A percentile compares a stretch with the other conserved stretches of the same genome.
Conservation (phyloP, 1,284 basidiomycete genomes). For the Trichosporon asahii region DNA sequence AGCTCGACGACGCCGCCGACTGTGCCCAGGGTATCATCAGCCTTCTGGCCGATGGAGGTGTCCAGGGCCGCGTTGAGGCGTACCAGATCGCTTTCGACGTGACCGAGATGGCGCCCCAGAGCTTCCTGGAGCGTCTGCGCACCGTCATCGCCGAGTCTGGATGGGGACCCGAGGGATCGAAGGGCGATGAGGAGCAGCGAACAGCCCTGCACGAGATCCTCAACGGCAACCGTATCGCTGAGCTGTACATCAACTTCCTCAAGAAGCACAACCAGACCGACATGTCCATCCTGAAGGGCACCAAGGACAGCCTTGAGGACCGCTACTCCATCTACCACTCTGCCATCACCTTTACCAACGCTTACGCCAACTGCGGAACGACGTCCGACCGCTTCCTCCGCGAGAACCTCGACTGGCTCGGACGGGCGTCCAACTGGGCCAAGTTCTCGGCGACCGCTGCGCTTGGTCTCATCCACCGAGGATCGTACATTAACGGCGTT, state of each 20-base stretch:
- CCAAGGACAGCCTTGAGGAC: conserved; percentile 84
- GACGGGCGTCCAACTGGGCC: conserved; percentile 89
- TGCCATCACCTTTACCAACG: conserved; percentile 89
- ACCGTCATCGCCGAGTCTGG: conserved; percentile 36
- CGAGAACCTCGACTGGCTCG: conserved; percentile 93
- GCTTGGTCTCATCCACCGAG: conserved; percentile 93
- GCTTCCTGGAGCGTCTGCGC: conserved; percentile 72
- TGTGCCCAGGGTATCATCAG: conserved; percentile 40
- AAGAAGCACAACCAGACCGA: conserved; percentile 90
- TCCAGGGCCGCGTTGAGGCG: conserved; percentile 63
- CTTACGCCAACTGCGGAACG: conserved; percentile 92
- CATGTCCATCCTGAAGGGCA: conserved; percentile 81
- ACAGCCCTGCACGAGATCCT: conserved; percentile 58
- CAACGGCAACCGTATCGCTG: conserved; percentile 81
- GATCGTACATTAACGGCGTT: conserved; percentile 87
- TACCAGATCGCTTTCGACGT: conserved; percentile 94
- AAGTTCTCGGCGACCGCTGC: conserved; percentile 95
- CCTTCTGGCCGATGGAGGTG: conserved; percentile 45
- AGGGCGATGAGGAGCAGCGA: conserved; percentile 61
- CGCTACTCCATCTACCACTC: conserved; percentile 95
- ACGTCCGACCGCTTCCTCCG: conserved; percentile 88
- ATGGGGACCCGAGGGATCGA: conserved; percentile 47
- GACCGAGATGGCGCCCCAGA: conserved; percentile 85
- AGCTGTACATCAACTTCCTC: conserved; percentile 88
- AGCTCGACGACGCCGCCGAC: conserved; percentile 71